Percentiles rank a stretch among this genome's conserved stretches.
Conservation (phyloP, 768 basidiomycete species). For the Gloeostereum incarnatum region DNA sequence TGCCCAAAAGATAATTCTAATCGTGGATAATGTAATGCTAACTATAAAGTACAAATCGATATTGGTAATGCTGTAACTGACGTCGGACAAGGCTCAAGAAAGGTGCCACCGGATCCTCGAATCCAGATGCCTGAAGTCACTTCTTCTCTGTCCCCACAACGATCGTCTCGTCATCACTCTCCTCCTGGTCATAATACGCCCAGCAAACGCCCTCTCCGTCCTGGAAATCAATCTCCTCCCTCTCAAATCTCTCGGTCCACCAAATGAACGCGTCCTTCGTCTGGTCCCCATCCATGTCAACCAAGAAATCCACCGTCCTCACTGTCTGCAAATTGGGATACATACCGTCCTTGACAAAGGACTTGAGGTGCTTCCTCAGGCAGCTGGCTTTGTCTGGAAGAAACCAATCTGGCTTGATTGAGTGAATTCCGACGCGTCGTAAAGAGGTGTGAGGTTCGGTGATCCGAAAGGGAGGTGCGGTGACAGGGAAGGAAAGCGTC, state of each 20-base stretch:
- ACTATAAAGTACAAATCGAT: too few relatives aligned
- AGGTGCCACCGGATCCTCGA: too few relatives aligned
- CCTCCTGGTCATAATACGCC: constrained; percentile 29
- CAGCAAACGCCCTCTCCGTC: constrained; percentile 49
- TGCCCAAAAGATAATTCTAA: too few relatives aligned
- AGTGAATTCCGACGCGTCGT: constrained; percentile 37
- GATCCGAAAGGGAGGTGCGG: constrained; percentile 19
- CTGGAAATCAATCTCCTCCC: constrained; percentile 37
- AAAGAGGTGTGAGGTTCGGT: constrained; percentile 24
- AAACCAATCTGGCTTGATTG: constrained; percentile 29
- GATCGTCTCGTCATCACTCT: too few relatives aligned
- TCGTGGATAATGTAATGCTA: too few relatives aligned
- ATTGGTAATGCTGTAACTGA: too few relatives aligned
- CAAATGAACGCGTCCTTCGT: constrained; percentile 43
- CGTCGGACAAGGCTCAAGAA: too few relatives aligned
- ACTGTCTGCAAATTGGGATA: constrained; percentile 38
- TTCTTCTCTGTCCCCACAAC: too few relatives aligned
- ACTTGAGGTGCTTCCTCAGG: constrained; percentile 29
- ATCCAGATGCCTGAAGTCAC: too few relatives aligned
- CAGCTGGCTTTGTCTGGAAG: constrained; percentile 30
- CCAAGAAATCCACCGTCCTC: constrained; percentile 37
- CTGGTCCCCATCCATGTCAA: constrained; percentile 32
- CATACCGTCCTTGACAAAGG: constrained; percentile 27
- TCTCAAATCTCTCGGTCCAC: constrained; percentile 45
- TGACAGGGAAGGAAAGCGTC: constrained; percentile 30